Evolutionary conservation across 1,284 basidiomycete species (phyloP).

Genomic region (Ganoderma lingzhi): DNA sequence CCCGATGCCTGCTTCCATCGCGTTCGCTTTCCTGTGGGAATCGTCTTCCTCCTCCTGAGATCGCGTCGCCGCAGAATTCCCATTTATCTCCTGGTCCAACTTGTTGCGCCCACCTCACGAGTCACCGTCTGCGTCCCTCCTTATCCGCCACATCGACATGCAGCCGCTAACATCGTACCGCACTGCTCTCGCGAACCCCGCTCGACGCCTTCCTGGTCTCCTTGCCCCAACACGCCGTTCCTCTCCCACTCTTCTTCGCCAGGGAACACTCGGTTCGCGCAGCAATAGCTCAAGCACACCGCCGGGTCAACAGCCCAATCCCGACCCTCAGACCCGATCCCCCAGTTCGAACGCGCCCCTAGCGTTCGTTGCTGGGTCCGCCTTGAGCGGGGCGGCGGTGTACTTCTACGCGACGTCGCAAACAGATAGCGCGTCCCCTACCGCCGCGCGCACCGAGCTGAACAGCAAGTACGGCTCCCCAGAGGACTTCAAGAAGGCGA

Average conservation of each 20-base stretch:
- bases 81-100: neutral
- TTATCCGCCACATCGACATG: neutral
- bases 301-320: neutral
- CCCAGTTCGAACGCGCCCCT: slow-evolving; percentile 16
- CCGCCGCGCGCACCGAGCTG: slow-evolving; percentile 22
- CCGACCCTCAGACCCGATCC: neutral
- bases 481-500: slow-evolving; percentile 59
- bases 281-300: slow-evolving; percentile 7
- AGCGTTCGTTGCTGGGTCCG: slow-evolving; percentile 22
- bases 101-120: neutral
- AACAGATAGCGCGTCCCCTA: neutral
- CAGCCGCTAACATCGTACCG: neutral
- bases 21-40: neutral
- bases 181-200: neutral
- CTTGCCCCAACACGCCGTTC: neutral
- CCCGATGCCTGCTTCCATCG: slow-evolving; percentile 2
- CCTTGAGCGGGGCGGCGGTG: slow-evolving; percentile 22
- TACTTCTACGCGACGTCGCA: slow-evolving; percentile 19
- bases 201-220: neutral
- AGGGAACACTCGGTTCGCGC: neutral
- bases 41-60: neutral
- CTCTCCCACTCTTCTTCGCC: neutral
- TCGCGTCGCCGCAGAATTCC: neutral
- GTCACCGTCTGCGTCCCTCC: neutral
- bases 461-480: slow-evolving; percentile 52